Base-by-base conservation (phyloP, 202 grass and related monocot species). In the Cymbopogon flexuosus region DNA sequence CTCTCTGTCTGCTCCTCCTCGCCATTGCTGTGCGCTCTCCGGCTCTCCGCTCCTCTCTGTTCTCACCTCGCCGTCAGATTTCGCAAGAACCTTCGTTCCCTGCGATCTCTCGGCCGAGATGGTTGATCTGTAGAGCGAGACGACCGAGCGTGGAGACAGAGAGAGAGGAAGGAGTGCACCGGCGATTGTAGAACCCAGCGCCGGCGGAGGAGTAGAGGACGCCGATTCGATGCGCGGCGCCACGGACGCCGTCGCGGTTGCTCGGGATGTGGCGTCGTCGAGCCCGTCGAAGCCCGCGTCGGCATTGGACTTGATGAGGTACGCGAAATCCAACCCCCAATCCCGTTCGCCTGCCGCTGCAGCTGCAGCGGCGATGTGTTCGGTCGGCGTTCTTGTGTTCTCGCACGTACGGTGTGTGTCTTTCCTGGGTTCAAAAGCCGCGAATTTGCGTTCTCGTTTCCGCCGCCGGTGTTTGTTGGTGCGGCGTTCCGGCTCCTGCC, bases 281-380 rank as follows among this genome's bases (percentile, higher is more conserved):
- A 89, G 88, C 75, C 75, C 59, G 6, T 85, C 85, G 35, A 89
- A 85, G 33, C 56, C 81, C 75, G 2, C 70, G 21, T 45, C 89
- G 65, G 84, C 87, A 89, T 86, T 85, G 79, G 84, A 89, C 70
- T 84, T 91, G 75, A 89, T 86, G 70, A 91, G 92, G 92, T 94
- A 71, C 12, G 42, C 27, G 42, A 79, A 79, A 82, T 88, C 82
- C 6, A 8, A 22, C 58, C 64, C 64, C 42, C 70, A 65, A 67
- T 80, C 81, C 77, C 6, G 14, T 29, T 29, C 5, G 66, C 36
- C 65, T 62, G 62, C 43, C 23, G 41, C 57, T 10, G 81, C 68
- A 16, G 46, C 83, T 3, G 68, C 46, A 16, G 15, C 29, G 42
- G 43, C 43, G 13, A 65, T 77, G 73, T 67, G 79, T 70, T 73